phyloP scores from a whole-genome alignment of 2,329 filamentous ascomycete species.

The Chaetomium sp. region DNA sequence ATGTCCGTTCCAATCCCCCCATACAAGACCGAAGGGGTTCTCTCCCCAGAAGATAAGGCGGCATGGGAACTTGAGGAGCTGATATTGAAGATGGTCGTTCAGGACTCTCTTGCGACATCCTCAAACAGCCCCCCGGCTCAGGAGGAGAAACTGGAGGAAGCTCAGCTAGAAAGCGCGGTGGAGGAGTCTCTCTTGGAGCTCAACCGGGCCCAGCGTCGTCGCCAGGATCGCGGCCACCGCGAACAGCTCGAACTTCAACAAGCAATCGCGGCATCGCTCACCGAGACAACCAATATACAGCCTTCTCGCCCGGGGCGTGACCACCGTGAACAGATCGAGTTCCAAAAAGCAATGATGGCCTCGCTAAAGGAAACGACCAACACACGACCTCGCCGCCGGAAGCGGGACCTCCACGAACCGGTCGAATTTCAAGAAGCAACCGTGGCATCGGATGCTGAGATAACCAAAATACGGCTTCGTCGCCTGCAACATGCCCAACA shows the following conservation, averaged over 20 bases:
- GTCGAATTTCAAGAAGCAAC: not conserved
- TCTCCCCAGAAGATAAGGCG: not conserved
- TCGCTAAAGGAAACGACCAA: not conserved
- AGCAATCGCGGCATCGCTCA: not conserved
- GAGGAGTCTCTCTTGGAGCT: not conserved
- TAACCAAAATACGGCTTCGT: no score
- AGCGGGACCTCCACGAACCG: not conserved
- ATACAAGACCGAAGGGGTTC: not conserved
- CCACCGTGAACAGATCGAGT: not conserved
- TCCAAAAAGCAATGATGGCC: not conserved
- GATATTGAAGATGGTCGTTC: not conserved
- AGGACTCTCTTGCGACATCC: not conserved
- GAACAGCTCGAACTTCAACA: not conserved
- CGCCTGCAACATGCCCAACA: not conserved
- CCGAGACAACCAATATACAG: not conserved
- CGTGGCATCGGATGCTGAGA: not conserved
- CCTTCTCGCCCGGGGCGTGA: not conserved
- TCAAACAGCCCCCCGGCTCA: not conserved
- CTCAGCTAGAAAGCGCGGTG: not conserved
- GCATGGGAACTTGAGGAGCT: not conserved
- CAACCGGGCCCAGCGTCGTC: not conserved
- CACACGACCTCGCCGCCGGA: not conserved
- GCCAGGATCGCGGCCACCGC: no score
- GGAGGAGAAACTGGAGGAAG: not conserved
- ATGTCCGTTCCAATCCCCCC: not conserved